phyloP scores from a whole-genome alignment of 768 basidiomycete genomes.

The Agrocybe praecox region DNA sequence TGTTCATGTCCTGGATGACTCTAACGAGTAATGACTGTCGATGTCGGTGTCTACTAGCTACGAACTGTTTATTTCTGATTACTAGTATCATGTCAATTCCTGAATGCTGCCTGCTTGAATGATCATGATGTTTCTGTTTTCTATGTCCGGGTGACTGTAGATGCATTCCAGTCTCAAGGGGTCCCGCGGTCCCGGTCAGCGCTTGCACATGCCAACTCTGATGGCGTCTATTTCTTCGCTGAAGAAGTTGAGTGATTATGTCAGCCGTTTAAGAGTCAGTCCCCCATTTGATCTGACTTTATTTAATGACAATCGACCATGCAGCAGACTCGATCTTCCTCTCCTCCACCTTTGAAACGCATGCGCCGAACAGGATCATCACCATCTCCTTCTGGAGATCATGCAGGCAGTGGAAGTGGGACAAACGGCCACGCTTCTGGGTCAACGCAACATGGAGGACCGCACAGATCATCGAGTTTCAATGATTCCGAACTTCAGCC shows the following conservation, averaged over 20 bases:
- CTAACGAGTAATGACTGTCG: not conserved
- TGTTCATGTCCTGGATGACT: slow-evolving; percentile 7
- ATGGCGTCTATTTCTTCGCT: no score
- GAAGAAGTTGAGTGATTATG: not conserved
- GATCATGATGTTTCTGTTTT: no score
- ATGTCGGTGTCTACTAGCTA: not conserved
- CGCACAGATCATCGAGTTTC: not conserved
- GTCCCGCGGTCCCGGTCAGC: no score
- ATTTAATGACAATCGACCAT: not conserved
- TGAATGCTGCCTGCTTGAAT: no score
- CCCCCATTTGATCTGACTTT: not conserved
- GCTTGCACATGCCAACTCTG: no score
- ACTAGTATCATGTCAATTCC: no score
- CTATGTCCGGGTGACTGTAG: no score
- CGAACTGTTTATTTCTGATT: not conserved
- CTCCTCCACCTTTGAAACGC: not conserved
- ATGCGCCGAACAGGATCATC: not conserved
- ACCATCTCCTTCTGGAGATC: not conserved
- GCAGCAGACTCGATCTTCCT: not conserved
- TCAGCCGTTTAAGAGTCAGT: not conserved
- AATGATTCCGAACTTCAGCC: slow-evolving; percentile 45
- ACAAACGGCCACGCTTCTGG: not conserved
- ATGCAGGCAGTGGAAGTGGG: not conserved
- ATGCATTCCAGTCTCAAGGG: no score
- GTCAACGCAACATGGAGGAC: not conserved